A percentile compares a stretch with the other conserved stretches of the same genome.
Conservation (phyloP, 2,329 filamentous ascomycete genomes). For the Chrysoporthe austroafricana region DNA sequence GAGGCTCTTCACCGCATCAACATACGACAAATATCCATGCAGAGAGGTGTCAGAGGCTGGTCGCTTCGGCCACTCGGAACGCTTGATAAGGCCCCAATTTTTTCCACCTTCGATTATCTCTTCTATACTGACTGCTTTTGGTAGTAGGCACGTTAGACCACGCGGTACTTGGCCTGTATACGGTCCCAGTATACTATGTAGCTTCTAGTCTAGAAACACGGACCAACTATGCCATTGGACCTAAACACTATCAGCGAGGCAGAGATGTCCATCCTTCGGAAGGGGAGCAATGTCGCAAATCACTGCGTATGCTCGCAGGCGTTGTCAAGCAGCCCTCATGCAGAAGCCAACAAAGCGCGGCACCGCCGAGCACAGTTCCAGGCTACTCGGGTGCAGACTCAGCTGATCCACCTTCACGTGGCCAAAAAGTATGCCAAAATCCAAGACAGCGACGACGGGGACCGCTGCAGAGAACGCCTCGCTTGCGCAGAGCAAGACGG, state of each 20-base stretch:
- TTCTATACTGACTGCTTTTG: not conserved
- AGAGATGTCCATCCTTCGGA: not conserved
- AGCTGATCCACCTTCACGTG: slow-evolving; percentile 17
- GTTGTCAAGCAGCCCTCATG: slow-evolving; percentile 1
- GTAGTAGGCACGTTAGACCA: not conserved
- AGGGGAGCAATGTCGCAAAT: not conserved
- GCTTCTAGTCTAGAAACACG: not conserved
- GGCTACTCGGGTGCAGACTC: not conserved
- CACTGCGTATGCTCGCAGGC: not conserved
- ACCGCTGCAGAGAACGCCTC: not conserved
- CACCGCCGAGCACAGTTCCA: not conserved
- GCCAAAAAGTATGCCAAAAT: not conserved
- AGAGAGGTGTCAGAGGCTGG: not conserved
- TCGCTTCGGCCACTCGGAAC: not conserved
- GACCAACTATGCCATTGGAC: not conserved
- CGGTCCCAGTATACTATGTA: not conserved
- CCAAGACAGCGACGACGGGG: not conserved
- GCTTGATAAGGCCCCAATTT: not conserved
- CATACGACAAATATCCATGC: not conserved
- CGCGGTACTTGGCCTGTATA: not conserved
- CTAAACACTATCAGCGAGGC: not conserved
- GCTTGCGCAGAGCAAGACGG: slow-evolving; percentile 12
- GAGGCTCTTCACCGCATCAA: slow-evolving; percentile 9
- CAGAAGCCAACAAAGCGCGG: slow-evolving; percentile 13
- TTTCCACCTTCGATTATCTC: not conserved